Evolutionary conservation across 495 filamentous ascomycete genomes (phyloP), one percentile per base, ranked within the genome.

Genomic region (Penicillium verhagenii): DNA sequence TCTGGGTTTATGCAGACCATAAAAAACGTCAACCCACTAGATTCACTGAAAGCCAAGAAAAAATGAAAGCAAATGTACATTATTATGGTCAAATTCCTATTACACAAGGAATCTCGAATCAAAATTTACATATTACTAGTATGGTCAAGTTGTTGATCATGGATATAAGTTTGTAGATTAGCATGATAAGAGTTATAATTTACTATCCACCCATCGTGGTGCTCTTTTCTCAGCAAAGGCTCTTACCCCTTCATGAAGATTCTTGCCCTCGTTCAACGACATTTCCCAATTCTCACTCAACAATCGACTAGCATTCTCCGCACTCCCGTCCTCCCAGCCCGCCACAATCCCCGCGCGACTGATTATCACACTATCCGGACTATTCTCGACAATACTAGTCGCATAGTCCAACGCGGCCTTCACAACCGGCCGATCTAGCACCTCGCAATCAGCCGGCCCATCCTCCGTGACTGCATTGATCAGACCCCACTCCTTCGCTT

Each of bases 221-320:
- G 78, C 77, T 72, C 88, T 76, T 74, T 80, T 89, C 79, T 90
- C 88, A 43, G 85, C 78, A 78, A 92, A 92, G 52, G 84, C 85
- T 69, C 58, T 75, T 33, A 91, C 69, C 0, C 88, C 89, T 70
- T 92, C 89, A 57, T 68, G 77, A 62, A 87, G 82, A 73, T 91
- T 91, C 64, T 85, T 79, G 4, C 86, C 88, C 11, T 61, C 73
- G 42, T 82, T 72, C 55, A 93, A 74, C 10, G 77, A 53, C 54
- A 77, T 73, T 29, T 82, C 86, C 59, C 54, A 58, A 24, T 52
- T 55, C 21, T 62, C 55, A 47, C 47, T 55, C 35, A 62, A 21
- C 3, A 56, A 33, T 8, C 54, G 55, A 35, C 39, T 54, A 28
- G 66, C 86, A 64, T 83, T 77, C 56, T 84, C 81, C 44, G 80